phyloP scores from a whole-genome alignment of 352 stramenopile genomes.

The Aphanomyces cochlioides region DNA sequence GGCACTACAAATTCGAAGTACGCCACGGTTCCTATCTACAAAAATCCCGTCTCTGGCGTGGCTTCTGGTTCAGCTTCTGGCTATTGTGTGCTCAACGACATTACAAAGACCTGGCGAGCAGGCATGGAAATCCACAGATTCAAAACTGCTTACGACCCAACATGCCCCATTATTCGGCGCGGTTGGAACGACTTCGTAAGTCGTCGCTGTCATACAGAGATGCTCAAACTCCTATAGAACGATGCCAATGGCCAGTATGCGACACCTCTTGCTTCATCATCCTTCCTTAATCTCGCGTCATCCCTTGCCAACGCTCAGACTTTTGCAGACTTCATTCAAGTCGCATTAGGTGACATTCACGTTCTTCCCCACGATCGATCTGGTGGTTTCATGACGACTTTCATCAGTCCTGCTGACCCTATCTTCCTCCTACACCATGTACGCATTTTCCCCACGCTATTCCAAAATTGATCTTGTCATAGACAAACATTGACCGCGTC shows the following conservation, averaged over 20 bases:
- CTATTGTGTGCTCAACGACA: conserved; percentile 27
- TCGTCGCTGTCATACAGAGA: neutral
- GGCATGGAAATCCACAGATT: conserved; percentile 10
- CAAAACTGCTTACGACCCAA: conserved; percentile 13
- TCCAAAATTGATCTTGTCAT: neutral
- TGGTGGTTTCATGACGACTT: conserved; percentile 12
- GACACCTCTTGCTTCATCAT: conserved; percentile 11
- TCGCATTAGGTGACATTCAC: conserved; percentile 24
- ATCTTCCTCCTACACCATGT: conserved; percentile 29
- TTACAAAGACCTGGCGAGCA: conserved; percentile 21
- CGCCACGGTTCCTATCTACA: conserved; percentile 21
- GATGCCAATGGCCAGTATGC: conserved; percentile 20
- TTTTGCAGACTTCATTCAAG: conserved; percentile 2
- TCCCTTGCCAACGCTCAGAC: neutral
- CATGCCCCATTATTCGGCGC: conserved; percentile 21
- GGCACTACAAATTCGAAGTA: conserved; percentile 10
- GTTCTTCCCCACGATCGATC: conserved; percentile 21
- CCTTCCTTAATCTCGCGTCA: conserved; percentile 19
- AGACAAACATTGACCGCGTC: conserved; percentile 28
- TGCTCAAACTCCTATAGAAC: conserved; percentile 10
- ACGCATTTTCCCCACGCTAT: no score
- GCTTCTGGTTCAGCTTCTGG: conserved; percentile 11
- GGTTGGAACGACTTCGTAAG: conserved; percentile 25
- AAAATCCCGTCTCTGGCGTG: conserved; percentile 5
- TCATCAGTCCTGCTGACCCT: conserved; percentile 24